Conservation (phyloP, 1,284 basidiomycete genomes). For the Tilletia setariae region DNA sequence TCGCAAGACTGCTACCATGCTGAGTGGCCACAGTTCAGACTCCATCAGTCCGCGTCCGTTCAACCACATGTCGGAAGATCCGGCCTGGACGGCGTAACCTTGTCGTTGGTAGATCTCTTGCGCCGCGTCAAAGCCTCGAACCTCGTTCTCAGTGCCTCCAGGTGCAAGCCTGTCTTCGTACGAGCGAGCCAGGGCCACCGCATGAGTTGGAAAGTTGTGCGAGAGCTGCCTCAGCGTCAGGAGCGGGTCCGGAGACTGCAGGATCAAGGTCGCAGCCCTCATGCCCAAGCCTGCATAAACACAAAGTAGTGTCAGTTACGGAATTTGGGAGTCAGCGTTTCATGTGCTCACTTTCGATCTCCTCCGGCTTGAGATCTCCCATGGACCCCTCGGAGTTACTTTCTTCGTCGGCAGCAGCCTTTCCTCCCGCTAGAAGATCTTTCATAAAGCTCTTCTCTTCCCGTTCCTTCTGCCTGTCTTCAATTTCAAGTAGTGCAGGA, state of each 20-base stretch:
- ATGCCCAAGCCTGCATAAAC: conserved; percentile 27
- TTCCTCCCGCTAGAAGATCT: background rate
- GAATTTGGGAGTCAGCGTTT: background rate
- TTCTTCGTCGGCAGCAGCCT: conserved; percentile 5
- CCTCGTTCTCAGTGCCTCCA: conserved; percentile 6
- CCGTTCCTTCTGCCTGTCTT: conserved; percentile 5
- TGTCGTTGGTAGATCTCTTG: conserved; percentile 1
- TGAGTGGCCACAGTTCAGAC: conserved; percentile 31
- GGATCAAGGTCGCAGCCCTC: conserved; percentile 34
- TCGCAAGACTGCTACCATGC: conserved; percentile 58
- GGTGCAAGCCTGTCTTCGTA: background rate
- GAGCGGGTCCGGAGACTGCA: conserved; percentile 40
- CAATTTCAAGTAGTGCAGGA: background rate
- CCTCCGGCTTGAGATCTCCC: conserved; percentile 23
- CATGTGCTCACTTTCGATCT: conserved; percentile 20
- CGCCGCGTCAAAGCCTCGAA: background rate
- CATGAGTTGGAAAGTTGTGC: conserved; percentile 47
- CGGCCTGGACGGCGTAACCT: conserved; percentile 26
- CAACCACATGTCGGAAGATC: conserved; percentile 43
- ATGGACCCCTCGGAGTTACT: conserved; percentile 10
- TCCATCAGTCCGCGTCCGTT: conserved; percentile 35
- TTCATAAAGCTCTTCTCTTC: conserved; percentile 2
- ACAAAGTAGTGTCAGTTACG: background rate
- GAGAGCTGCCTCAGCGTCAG: conserved; percentile 40
- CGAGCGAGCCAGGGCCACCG: conserved; percentile 28